These are phyloP conservation scores for Fusarium sp. DNA, from an alignment of 2,329 filamentous ascomycete species.

Conservation along the genomic window DNA sequence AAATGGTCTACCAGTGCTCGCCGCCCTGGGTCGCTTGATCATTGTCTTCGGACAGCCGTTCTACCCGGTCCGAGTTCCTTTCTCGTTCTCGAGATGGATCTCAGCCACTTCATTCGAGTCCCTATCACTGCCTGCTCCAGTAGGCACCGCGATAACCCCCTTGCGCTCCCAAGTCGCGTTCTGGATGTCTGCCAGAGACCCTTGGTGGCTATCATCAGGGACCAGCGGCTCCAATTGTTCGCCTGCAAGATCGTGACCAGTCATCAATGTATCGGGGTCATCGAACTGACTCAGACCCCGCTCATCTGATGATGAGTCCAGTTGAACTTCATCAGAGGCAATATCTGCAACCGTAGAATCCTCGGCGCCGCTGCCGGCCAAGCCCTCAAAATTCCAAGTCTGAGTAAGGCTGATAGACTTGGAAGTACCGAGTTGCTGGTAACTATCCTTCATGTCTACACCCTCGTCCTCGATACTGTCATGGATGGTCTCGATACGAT, in stretches of 20 bases:
- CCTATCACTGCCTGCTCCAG: conserved; percentile 50
- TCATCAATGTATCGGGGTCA: conserved; percentile 49
- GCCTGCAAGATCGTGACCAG: conserved; percentile 27
- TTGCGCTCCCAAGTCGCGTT: conserved; percentile 50
- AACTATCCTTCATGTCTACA: conserved; percentile 54
- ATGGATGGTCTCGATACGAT: conserved; percentile 47
- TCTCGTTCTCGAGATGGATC: conserved; percentile 61
- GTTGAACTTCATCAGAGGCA: conserved; percentile 58
- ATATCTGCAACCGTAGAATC: conserved; percentile 52
- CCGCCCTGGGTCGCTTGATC: conserved; percentile 20
- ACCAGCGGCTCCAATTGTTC: conserved; percentile 27
- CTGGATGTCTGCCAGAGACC: conserved; percentile 46
- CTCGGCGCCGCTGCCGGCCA: conserved; percentile 49
- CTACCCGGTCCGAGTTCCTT: conserved; percentile 41
- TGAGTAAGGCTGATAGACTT: conserved; percentile 51
- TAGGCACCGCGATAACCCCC: conserved; percentile 55
- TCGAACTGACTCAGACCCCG: conserved; percentile 38
- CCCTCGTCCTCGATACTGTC: conserved; percentile 64
- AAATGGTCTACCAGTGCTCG: conserved; percentile 23
- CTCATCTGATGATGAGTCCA: conserved; percentile 55
- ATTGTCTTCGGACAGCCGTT: conserved; percentile 14
- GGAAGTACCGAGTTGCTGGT: conserved; percentile 43
- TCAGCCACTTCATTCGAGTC: conserved; percentile 61
- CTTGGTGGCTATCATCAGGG: conserved; percentile 22
- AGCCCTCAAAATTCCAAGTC: conserved; percentile 61